phyloP scores from a whole-genome alignment of 2,329 filamentous ascomycete genomes.

The Ophiostoma sp. region DNA sequence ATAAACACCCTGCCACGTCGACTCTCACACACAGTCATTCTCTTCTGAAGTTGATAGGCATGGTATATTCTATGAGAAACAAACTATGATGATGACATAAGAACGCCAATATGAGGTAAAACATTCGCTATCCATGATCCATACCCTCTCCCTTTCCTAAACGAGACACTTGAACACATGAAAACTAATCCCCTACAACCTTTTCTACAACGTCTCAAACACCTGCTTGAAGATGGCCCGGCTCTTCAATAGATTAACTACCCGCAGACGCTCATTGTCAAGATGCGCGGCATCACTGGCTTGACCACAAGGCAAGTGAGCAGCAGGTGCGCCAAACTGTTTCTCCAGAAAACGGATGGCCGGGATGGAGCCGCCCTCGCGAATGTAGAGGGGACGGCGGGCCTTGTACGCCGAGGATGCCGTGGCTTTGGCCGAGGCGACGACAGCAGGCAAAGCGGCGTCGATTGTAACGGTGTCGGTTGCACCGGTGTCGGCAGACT shows the following conservation, averaged over 20 bases:
- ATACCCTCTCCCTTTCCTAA: not conserved
- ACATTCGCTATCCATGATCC: not conserved
- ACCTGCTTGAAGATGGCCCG: conserved; percentile 87
- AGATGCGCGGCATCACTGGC: conserved; percentile 92
- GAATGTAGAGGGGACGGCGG: conserved; percentile 80
- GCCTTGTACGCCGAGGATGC: conserved; percentile 37
- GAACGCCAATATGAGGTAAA: not conserved
- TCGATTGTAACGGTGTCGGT: too few relatives aligned
- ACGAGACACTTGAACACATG: not conserved
- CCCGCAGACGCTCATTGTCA: conserved; percentile 87
- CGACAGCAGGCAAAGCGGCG: not conserved
- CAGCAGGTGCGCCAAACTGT: conserved; percentile 86
- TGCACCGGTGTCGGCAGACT: not conserved
- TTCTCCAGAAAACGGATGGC: conserved; percentile 93
- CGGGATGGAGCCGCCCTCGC: conserved; percentile 93
- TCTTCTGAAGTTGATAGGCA: not conserved
- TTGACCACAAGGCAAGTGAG: conserved; percentile 91
- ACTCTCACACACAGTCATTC: not conserved
- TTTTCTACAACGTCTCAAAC: conserved; percentile 63
- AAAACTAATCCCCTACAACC: too few relatives aligned
- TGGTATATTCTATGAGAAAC: not conserved
- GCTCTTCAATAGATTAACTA: conserved; percentile 87
- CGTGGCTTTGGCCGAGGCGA: not conserved
- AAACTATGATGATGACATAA: not conserved
- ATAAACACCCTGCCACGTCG: not conserved